Evolutionary conservation across 164 flowering plant genomes (phyloP), one percentile per base, ranked within the genome.

Genomic region (Magnolia changhungtana): DNA sequence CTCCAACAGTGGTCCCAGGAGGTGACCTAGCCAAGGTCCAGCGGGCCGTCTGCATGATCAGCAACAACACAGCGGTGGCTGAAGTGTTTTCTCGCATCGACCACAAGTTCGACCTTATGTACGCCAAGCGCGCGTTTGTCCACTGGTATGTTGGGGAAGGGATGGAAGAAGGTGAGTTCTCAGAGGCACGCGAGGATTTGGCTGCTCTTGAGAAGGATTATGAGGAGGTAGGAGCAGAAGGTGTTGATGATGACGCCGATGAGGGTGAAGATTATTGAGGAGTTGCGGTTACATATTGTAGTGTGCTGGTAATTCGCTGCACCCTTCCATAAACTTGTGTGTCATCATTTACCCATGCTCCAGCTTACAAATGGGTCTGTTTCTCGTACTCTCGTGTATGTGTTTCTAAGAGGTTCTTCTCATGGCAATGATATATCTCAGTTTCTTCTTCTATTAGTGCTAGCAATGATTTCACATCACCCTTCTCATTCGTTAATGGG

Each of bases 71-170:
- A 2, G 96, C 96, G 4, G 92, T 91, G 24, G 94, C 91, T 0
- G 94, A 91, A 81, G 96, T 91, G 31, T 91, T 91, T 73, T 79
- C 89, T 21, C 75, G 91, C 64, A 91, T 91, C 8, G 89, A 90
- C 78, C 89, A 86, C 83, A 91, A 91, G 71, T 91, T 91, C 20
- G 96, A 91, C 79, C 93, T 91, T 71, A 91, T 91, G 95, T 91
- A 87, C 72, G 70, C 93, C 0, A 91, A 91, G 83, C 85, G 91
- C 63, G 96, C 96, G 10, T 90, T 91, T 63, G 96, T 91, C 29
- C 96, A 91, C 81, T 91, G 94, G 96, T 91, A 91, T 71, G 94
- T 90, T 10, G 96, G 96, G 51, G 96, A 91, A 77, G 96, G 96
- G 68, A 91, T 91, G 96, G 96, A 91, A 77, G 96, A 91, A 81